phyloP scores from a whole-genome alignment of 2,329 filamentous ascomycete species.

The Harringtonia aguacate region DNA sequence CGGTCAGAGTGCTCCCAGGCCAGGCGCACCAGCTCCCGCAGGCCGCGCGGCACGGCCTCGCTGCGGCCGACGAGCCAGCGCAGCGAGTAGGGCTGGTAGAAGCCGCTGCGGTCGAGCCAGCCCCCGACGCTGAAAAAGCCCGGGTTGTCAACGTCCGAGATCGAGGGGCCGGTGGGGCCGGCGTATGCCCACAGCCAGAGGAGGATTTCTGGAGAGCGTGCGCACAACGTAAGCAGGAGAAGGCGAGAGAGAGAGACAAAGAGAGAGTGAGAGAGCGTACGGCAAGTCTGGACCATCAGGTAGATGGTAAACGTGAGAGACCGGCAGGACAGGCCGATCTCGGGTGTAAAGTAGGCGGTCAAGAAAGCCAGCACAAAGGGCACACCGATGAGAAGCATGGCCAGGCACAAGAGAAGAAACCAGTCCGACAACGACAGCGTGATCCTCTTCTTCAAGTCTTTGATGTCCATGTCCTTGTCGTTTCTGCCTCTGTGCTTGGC shows the following conservation, averaged over 20 bases:
- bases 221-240: background rate
- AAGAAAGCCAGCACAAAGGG: constrained; percentile 15
- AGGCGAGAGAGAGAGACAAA: background rate
- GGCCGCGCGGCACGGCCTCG: constrained; percentile 1
- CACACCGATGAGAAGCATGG: constrained; percentile 11
- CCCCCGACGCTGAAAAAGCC: constrained; percentile 9
- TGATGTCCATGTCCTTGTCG: constrained; percentile 9
- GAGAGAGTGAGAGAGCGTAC: constrained; percentile 4
- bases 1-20: background rate
- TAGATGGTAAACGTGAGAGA: constrained; percentile 15
- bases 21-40: background rate
- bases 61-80: constrained; percentile 7
- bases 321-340: constrained; percentile 15
- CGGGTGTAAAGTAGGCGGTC: constrained; percentile 14
- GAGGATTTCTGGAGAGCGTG: constrained; percentile 10
- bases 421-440: constrained; percentile 11
- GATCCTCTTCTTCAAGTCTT: constrained; percentile 5
- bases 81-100: constrained; percentile 12
- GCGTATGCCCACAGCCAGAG: constrained; percentile 17
- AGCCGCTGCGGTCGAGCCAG: constrained; percentile 13
- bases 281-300: constrained; percentile 5
- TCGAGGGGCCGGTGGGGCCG: constrained; percentile 1
- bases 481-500: background rate
- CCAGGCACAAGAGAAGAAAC: constrained; percentile 11
- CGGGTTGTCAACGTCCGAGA: background rate